Evolutionary conservation across 2,329 filamentous ascomycete genomes (phyloP), one percentile per base, ranked within the genome.

Genomic region (Beauveria varroae): DNA sequence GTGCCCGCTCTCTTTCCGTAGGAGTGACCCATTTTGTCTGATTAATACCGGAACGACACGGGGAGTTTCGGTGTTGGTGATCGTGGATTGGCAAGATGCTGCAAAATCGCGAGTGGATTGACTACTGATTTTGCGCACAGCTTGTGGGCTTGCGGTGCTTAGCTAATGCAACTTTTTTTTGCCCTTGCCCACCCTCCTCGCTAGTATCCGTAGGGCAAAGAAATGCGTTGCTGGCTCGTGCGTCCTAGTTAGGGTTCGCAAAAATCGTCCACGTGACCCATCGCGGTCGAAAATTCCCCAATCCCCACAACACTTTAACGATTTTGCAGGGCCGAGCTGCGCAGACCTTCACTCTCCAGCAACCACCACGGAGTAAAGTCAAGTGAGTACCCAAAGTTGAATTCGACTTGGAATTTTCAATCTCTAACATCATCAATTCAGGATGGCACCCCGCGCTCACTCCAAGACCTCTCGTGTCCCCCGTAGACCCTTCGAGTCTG

Each of bases 401-500:
- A 53, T 53, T 52, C 53, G 62, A 62, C 53, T 50, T 57, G 47
- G 44, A 58, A 61, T 54, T 54, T 56, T 44, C 40, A 24, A 62
- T 61, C 62, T 70, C 68, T 73, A 69, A 74, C 68, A 68, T 37
- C 22, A 64, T 52, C 60, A 60, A 62, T 61, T 63, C 64, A 76
- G 74, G 66, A 76, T 76, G 74, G 71, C 74, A 73, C 74, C 74
- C 64, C 74, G 74, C 78, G 89, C 88, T 74, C 96, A 97, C 85
- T 96, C 90, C 79, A 99, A 99, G 91, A 99, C 95, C 86, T 96
- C 96, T 80, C 96, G 96, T 89, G 92, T 96, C 85, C 93, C 93
- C 76, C 86, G 89, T 82, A 90, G 93, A 84, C 93, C 95, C 77
- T 98, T 96, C 87, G 95, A 98, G 90, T 93, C 93, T 82, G 95